Conservation (phyloP, 1,139 yeast species). For the Diutina scorzettiae region DNA sequence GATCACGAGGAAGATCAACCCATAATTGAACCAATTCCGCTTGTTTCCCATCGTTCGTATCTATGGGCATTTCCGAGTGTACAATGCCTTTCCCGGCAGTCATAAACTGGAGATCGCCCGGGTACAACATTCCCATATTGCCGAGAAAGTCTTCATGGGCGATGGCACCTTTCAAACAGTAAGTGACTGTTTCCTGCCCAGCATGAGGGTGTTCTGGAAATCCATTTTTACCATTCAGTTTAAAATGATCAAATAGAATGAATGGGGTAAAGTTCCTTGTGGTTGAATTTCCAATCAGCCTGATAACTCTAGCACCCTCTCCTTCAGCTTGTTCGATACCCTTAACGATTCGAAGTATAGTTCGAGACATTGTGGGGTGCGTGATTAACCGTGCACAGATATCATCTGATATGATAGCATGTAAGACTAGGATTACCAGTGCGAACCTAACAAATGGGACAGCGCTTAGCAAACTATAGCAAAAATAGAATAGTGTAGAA, state of each 20-base stretch:
- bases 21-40: conserved; percentile 77
- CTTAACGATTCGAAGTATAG: background rate
- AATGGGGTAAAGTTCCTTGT: conserved; percentile 75
- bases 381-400: no score
- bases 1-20: conserved; percentile 74
- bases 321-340: conserved; percentile 68
- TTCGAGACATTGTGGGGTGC: no score
- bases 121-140: conserved; percentile 57
- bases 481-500: background rate
- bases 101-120: conserved; percentile 91
- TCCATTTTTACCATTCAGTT: conserved; percentile 34
- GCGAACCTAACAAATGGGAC: no score
- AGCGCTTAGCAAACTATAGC: no score
- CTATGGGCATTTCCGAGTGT: conserved; percentile 76
- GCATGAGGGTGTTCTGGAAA: conserved; percentile 92
- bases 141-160: conserved; percentile 94
- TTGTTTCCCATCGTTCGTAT: conserved; percentile 40
- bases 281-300: conserved; percentile 62
- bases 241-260: conserved; percentile 72
- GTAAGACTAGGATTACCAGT: no score
- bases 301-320: conserved; percentile 72
- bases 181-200: conserved; percentile 83
- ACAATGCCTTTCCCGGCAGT: conserved; percentile 88
- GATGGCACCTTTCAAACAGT: conserved; percentile 59
- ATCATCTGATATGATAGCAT: no score